Percentiles rank a stretch among this genome's conserved stretches.
Conservation (phyloP, 768 basidiomycete species). For the Phaeotremella skinneri region DNA sequence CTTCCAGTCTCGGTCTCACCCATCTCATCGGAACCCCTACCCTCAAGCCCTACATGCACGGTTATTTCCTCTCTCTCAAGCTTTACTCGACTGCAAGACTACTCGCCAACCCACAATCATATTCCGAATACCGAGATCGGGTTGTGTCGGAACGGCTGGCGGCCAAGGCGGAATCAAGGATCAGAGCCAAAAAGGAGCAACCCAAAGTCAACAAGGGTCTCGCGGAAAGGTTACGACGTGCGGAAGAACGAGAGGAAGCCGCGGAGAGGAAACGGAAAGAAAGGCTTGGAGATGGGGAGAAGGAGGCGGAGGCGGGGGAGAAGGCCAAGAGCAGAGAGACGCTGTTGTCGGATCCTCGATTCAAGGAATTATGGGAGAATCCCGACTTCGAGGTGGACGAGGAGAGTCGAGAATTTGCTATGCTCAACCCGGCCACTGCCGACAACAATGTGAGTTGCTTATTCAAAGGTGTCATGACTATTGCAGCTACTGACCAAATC, state of each 20-base stretch:
- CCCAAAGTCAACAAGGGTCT: constrained; percentile 80
- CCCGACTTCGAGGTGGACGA: constrained; percentile 91
- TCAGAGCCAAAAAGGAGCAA: constrained; percentile 72
- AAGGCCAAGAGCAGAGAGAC: constrained; percentile 38
- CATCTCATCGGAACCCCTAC: constrained; percentile 91
- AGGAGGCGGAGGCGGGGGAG: constrained; percentile 53
- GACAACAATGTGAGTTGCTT: constrained; percentile 55
- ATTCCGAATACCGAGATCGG: constrained; percentile 88
- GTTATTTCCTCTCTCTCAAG: constrained; percentile 93
- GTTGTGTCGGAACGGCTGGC: constrained; percentile 84
- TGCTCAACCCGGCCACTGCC: constrained; percentile 84
- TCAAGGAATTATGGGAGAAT: constrained; percentile 84
- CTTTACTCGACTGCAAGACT: constrained; percentile 93
- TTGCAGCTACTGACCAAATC: constrained; percentile 6
- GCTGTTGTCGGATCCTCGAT: constrained; percentile 69
- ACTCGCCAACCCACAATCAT: constrained; percentile 93
- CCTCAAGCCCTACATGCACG: constrained; percentile 99
- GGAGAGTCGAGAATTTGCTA: constrained; percentile 76
- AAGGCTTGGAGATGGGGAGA: constrained; percentile 53
- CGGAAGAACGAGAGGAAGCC: constrained; percentile 58
- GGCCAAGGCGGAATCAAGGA: constrained; percentile 87
- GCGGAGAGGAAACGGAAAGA: constrained; percentile 53
- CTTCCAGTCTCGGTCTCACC: constrained; percentile 82
- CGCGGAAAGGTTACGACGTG: constrained; percentile 72
- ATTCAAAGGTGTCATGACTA: background rate